phyloP scores from a whole-genome alignment of 2,329 filamentous ascomycete species.

The Neopestalotiopsis clavispora region DNA sequence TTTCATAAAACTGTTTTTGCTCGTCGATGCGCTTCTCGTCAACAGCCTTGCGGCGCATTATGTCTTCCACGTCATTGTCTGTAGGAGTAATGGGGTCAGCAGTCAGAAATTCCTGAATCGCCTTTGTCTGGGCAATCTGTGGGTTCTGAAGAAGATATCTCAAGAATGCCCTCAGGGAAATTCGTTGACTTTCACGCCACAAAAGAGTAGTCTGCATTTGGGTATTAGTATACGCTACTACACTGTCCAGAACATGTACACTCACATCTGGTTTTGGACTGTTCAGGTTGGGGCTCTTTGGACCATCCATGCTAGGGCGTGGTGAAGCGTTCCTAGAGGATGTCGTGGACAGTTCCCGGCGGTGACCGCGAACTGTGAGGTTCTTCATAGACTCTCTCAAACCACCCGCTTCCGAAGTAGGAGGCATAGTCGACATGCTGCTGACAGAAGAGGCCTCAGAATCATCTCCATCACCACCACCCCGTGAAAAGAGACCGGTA shows the following conservation, averaged over 20 bases:
- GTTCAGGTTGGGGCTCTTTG: conserved; percentile 34
- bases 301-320: conserved; percentile 50
- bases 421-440: conserved; percentile 71
- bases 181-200: conserved; percentile 86
- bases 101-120: conserved; percentile 84
- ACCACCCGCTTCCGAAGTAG: conserved; percentile 31
- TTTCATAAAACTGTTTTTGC: conserved; percentile 93
- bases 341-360: conserved; percentile 40
- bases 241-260: background rate
- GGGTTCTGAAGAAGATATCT: conserved; percentile 84
- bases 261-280: conserved; percentile 37
- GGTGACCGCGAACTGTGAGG: conserved; percentile 49
- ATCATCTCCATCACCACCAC: conserved; percentile 63
- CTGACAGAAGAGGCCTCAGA: conserved; percentile 83
- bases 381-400: conserved; percentile 41
- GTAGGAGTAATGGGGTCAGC: conserved; percentile 73
- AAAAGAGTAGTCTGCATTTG: conserved; percentile 61
- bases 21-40: conserved; percentile 91
- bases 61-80: conserved; percentile 84
- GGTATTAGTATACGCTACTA: conserved; percentile 17
- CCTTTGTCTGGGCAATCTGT: conserved; percentile 80
- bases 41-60: conserved; percentile 77
- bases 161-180: conserved; percentile 91
- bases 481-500: conserved; percentile 56
- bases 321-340: conserved; percentile 41